Evolutionary conservation across 306 rosid species (phyloP).

Genomic region (Astragalus glycyphyllos): DNA sequence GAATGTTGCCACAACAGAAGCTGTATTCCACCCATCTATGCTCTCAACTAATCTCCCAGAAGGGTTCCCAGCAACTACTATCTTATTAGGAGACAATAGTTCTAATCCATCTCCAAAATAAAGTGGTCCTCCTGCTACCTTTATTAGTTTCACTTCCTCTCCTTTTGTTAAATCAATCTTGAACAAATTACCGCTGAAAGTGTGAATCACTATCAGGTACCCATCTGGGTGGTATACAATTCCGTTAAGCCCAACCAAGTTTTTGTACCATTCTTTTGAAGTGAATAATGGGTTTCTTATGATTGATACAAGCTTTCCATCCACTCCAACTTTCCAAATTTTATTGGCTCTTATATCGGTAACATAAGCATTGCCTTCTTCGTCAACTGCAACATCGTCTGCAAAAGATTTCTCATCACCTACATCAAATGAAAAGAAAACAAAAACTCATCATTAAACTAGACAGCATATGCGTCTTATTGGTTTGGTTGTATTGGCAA

Average conservation of each 20-base stretch:
- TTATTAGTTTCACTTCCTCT: conserved; percentile 65
- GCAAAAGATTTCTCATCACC: conserved; percentile 78
- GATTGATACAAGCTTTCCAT: conserved; percentile 62
- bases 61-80: conserved; percentile 82
- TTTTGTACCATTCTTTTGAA: conserved; percentile 81
- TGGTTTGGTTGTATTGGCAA: too few relatives aligned
- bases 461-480: too few relatives aligned
- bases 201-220: conserved; percentile 75
- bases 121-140: conserved; percentile 63
- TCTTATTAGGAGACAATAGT: conserved; percentile 69
- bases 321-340: conserved; percentile 89
- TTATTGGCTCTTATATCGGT: conserved; percentile 65
- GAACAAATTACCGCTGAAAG: conserved; percentile 71
- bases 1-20: conserved; percentile 64
- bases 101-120: conserved; percentile 82
- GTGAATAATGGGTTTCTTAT: conserved; percentile 70
- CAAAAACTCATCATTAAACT: too few relatives aligned
- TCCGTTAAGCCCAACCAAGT: conserved; percentile 77
- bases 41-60: conserved; percentile 87
- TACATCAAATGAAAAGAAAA: conserved; percentile 46
- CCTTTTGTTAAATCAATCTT: conserved; percentile 72
- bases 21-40: conserved; percentile 86
- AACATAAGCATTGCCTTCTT: conserved; percentile 85
- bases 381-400: conserved; percentile 88
- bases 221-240: conserved; percentile 94